Evolutionary conservation across 1,139 yeast species (phyloP), one percentile per base, ranked within the genome.

Genomic region (Pichia sp.): DNA sequence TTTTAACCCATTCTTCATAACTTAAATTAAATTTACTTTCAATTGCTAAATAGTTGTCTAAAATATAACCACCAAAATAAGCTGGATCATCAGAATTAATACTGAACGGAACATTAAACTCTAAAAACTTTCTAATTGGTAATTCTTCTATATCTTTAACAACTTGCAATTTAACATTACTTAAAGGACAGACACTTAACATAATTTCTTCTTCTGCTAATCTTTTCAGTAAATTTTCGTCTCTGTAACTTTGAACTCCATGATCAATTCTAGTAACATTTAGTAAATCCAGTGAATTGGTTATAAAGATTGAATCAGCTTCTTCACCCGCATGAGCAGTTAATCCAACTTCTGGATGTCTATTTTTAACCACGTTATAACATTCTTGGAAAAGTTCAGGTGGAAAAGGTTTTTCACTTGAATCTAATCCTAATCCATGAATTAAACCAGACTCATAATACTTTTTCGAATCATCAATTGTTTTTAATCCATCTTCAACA

Each of bases 321-420:
- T 86, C 94, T 66, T 86, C 95, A 57, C 95, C 95, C 3, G 92
- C 94, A 63, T 86, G 95, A 2, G 94, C 92, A 36, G 95, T 86
- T 47, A 83, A 71, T 40, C 79, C 75, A 49, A 81, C 73, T 44
- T 72, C 62, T 33, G 82, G 78, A 58, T 70, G 75, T 40, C 69
- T 59, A 28, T 68, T 66, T 46, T 70, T 70, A 8, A 84, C 73
- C 7, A 29, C 8, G 10, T 66, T 59, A 62, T 81, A 86, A 63
- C 88, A 81, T 42, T 81, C 85, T 25, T 66, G 66, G 60, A 85
- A 86, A 39, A 81, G 60, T 47, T 75, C 73, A 7, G 94, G 90
- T 25, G 89, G 90, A 66, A 81, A 81, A 30, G 86, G 87, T 52
- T 72, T 76, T 62, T 86, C 95, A 40, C 87, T 69, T 2, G 92